These are phyloP conservation scores for Senecio squalidus DNA, from an alignment of 140 eudicot species.

Conservation along the genomic window DNA sequence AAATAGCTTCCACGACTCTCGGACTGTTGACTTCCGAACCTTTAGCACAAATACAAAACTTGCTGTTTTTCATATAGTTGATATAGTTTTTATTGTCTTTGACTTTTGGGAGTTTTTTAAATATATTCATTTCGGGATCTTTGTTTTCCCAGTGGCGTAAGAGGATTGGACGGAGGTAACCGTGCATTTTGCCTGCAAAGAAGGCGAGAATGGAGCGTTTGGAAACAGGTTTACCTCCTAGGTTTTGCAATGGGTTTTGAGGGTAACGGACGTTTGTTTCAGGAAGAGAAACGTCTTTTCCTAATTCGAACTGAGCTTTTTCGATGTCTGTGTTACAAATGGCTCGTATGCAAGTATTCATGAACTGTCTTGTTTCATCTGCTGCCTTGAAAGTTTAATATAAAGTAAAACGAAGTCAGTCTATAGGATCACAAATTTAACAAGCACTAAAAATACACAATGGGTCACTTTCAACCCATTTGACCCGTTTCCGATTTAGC, in stretches of 20 bases:
- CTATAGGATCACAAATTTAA: not conserved
- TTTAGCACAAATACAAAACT: slow-evolving; percentile 79
- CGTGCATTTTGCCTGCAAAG: slow-evolving; percentile 92
- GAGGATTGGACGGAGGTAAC: slow-evolving; percentile 72
- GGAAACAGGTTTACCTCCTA: slow-evolving; percentile 74
- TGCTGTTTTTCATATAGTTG: slow-evolving; percentile 79
- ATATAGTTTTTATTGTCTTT: slow-evolving; percentile 49
- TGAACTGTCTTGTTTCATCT: slow-evolving; percentile 47
- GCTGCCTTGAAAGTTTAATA: slow-evolving; percentile 50
- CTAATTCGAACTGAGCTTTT: slow-evolving; percentile 55
- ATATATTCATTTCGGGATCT: slow-evolving; percentile 78
- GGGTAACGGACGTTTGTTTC: slow-evolving; percentile 54
- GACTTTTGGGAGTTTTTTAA: slow-evolving; percentile 37
- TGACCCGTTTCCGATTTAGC: too few relatives aligned
- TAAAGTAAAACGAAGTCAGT: not conserved
- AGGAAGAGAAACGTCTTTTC: slow-evolving; percentile 89
- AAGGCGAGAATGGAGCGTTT: slow-evolving; percentile 64
- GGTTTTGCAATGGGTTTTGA: slow-evolving; percentile 40
- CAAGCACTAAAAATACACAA: too few relatives aligned
- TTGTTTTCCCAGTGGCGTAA: slow-evolving; percentile 72
- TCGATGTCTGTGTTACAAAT: slow-evolving; percentile 70
- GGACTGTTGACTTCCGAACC: slow-evolving; percentile 95
- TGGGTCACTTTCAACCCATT: too few relatives aligned
- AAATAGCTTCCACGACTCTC: slow-evolving; percentile 90
- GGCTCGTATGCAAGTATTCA: slow-evolving; percentile 74